These are phyloP conservation scores for Barnettozyma siamensis DNA, from an alignment of 805 yeast species.

Conservation along the genomic window DNA sequence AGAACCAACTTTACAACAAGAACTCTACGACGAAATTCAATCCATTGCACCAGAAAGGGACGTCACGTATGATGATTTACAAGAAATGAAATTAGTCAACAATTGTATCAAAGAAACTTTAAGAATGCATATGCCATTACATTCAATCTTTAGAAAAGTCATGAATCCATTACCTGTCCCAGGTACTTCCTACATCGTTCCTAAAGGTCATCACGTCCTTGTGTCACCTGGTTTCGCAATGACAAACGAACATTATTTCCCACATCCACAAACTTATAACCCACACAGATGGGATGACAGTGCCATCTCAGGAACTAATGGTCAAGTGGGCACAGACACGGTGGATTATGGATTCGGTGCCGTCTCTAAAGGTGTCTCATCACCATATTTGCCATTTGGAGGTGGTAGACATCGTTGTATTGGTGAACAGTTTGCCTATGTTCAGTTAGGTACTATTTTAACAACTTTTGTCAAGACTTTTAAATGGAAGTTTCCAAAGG, in stretches of 20 bases:
- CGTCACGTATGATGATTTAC: constrained; percentile 76
- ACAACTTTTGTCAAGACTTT: constrained; percentile 67
- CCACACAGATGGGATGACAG: constrained; percentile 82
- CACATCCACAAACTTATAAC: constrained; percentile 62
- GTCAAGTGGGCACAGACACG: constrained; percentile 29
- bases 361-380: constrained; percentile 90
- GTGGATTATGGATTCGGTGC: constrained; percentile 97
- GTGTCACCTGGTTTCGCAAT: constrained; percentile 92
- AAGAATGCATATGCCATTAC: constrained; percentile 94
- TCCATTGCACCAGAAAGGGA: constrained; percentile 51
- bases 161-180: constrained; percentile 74
- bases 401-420: constrained; percentile 99
- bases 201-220: constrained; percentile 82
- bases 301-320: constrained; percentile 3
- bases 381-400: constrained; percentile 96
- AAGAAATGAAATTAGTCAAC: constrained; percentile 74
- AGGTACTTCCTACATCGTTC: constrained; percentile 72
- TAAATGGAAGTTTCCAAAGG: constrained; percentile 65
- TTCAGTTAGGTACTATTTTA: constrained; percentile 84
- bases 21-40: constrained; percentile 68
- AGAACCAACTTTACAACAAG: constrained; percentile 78
- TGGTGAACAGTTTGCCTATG: constrained; percentile 96
- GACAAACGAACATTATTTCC: constrained; percentile 73
- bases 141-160: constrained; percentile 92
- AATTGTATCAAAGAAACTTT: constrained; percentile 87